Evolutionary conservation across 768 basidiomycete genomes (phyloP).

Genomic region (Chalciporus piperatus): DNA sequence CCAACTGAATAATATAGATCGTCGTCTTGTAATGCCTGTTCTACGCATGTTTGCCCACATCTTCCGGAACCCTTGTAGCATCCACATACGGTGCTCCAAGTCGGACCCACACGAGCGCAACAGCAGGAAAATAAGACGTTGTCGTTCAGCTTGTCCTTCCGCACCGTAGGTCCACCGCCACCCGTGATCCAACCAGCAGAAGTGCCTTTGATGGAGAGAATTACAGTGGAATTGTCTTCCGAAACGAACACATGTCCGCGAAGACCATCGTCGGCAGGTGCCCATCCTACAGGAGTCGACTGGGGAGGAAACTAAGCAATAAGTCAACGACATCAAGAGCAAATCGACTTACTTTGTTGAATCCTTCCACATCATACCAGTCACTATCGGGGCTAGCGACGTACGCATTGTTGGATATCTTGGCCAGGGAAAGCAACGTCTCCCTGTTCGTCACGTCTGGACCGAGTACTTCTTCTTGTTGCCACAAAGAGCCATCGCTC

Average conservation of each 20-base stretch:
- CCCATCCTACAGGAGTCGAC: conserved; percentile 85
- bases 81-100: conserved; percentile 90
- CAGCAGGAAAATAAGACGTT: conserved; percentile 96
- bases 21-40: conserved; percentile 73
- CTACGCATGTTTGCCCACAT: conserved; percentile 81
- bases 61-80: conserved; percentile 75
- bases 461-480: conserved; percentile 55
- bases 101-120: conserved; percentile 91
- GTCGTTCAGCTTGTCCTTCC: conserved; percentile 92
- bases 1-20: conserved; percentile 87
- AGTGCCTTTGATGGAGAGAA: conserved; percentile 93
- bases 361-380: conserved; percentile 75
- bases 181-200: conserved; percentile 67
- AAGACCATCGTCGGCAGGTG: conserved; percentile 83
- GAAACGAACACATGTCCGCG: conserved; percentile 91
- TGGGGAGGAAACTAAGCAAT: conserved; percentile 19
- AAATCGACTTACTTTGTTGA: conserved; percentile 50
- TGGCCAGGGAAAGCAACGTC: conserved; percentile 74
- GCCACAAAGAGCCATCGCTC: conserved; percentile 53
- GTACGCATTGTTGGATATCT: conserved; percentile 91
- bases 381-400: conserved; percentile 42
- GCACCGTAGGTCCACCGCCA: conserved; percentile 76
- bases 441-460: conserved; percentile 74
- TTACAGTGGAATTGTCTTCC: conserved; percentile 77
- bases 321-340: background rate